These are phyloP conservation scores for Ramaria rubella DNA, from an alignment of 768 basidiomycete genomes.

Conservation along the genomic window DNA sequence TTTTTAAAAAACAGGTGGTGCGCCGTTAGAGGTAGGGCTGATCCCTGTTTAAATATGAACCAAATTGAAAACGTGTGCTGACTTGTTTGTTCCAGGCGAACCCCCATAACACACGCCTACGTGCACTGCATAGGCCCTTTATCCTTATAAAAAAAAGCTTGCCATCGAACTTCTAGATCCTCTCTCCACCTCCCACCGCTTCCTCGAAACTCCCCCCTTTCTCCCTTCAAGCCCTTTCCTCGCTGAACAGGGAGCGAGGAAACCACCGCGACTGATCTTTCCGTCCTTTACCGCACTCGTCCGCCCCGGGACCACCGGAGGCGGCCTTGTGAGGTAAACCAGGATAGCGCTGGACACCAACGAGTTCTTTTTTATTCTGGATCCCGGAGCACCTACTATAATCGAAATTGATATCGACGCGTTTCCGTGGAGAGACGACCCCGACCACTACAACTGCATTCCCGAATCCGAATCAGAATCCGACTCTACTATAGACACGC, in stretches of 20 bases:
- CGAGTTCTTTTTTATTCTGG: constrained; percentile 11
- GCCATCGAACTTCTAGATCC: no score
- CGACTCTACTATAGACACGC: neutral
- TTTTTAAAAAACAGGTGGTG: constrained; percentile 51
- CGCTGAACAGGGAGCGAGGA: constrained; percentile 69
- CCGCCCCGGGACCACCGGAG: constrained; percentile 57
- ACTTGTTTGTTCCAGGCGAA: constrained; percentile 47
- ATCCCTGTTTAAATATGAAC: neutral
- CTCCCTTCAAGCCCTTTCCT: constrained; percentile 35
- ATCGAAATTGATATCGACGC: constrained; percentile 17
- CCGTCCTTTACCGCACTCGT: constrained; percentile 45
- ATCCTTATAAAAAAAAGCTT: neutral
- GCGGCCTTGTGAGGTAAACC: constrained; percentile 72
- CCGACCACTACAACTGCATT: no score
- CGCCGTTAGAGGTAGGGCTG: constrained; percentile 56
- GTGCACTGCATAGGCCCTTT: neutral
- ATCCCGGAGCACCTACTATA: constrained; percentile 13
- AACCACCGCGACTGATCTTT: constrained; percentile 51
- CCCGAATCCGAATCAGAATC: no score
- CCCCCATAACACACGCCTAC: constrained; percentile 59
- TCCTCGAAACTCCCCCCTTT: neutral
- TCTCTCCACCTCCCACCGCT: neutral
- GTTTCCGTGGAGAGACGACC: constrained; percentile 15
- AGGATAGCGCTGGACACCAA: constrained; percentile 30
- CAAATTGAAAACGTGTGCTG: no score